These are phyloP conservation scores for Geotrichum aggregatum DNA, from an alignment of 1,139 yeast species.

Conservation along the genomic window DNA sequence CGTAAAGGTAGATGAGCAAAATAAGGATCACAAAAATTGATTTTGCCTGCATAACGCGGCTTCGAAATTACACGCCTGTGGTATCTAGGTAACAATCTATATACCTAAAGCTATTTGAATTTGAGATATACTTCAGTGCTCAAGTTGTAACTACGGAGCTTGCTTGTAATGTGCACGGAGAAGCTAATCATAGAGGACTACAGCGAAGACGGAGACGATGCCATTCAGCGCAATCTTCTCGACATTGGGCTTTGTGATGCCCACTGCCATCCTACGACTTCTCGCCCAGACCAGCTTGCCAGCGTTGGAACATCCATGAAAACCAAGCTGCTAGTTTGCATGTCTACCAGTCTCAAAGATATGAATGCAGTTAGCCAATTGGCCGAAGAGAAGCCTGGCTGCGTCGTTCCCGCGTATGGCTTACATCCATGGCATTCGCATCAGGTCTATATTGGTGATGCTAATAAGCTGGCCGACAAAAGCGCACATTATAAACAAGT, in stretches of 20 bases:
- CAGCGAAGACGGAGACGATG: conserved; percentile 1
- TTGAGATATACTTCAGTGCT: too few species aligned
- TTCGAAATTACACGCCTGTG: too few species aligned
- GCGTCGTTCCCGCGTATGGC: conserved; percentile 65
- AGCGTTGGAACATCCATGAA: conserved; percentile 26
- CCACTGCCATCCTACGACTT: conserved; percentile 53
- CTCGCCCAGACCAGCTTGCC: conserved; percentile 27
- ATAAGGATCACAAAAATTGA: too few species aligned
- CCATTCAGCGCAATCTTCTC: not conserved
- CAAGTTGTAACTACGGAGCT: too few species aligned
- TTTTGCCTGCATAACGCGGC: too few species aligned
- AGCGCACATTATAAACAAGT: conserved; percentile 54
- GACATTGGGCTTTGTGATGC: conserved; percentile 46
- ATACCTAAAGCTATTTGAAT: too few species aligned
- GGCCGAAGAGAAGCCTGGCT: conserved; percentile 32
- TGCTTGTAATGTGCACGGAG: too few species aligned
- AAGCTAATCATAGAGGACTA: too few species aligned
- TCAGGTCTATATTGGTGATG: conserved; percentile 44
- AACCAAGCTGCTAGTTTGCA: conserved; percentile 31
- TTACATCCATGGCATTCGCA: conserved; percentile 91
- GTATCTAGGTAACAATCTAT: too few species aligned
- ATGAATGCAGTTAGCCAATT: conserved; percentile 36
- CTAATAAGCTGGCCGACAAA: conserved; percentile 30
- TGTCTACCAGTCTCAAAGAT: conserved; percentile 43
- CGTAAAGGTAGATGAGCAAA: too few species aligned